Evolutionary conservation across 768 basidiomycete species (phyloP), one percentile per base, ranked within the genome.

Genomic region (Lactarius trivialis): DNA sequence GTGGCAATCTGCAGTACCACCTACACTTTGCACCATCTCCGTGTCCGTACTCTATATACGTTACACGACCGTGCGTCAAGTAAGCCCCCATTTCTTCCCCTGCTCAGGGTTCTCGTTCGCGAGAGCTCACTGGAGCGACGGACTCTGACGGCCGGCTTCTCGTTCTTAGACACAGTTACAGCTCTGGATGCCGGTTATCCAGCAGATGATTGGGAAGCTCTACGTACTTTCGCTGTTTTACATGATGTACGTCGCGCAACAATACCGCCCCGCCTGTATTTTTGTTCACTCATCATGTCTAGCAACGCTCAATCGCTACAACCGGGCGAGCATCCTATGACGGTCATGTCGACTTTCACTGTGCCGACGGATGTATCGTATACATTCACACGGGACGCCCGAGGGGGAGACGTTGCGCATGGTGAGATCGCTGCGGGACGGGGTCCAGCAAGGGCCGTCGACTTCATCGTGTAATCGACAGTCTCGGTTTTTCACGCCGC

Each of bases 161-260:
- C 52, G 7, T 15, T 11, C 24, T 28, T 14, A 63, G 62, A 49
- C 55, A 33, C 54, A 33, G 17, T 9, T n/a, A 4, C 11, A 33
- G 39, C 17, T 63, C 30, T 63, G 62, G 62, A 55, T 6, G 30
- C 8, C 57, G 17, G 14, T 36, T 9, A 1, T 63, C 26, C 56
- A 58, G 12, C 56, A 24, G 21, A n/a, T 55, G 52, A 19, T 55
- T 2, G 61, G 61, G 24, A 63, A 63, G 61, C 61, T 63, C 56
- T 63, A 63, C 19, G 56, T 59, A 21, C 56, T 63, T 24, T 63
- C 61, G 4, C 52, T 63, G 34, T 59, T 55, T 41, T 59, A 59
- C 36, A 55, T 58, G 5, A 54, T 59, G 61, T 63, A 36, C 33
- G 61, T n/a, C 12, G 17, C 30, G 30, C 30, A 6, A 2, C 30